Evolutionary conservation across 306 rosid species (phyloP), one percentile per base, ranked within the genome.

Genomic region (Acacia melanoxylon): DNA sequence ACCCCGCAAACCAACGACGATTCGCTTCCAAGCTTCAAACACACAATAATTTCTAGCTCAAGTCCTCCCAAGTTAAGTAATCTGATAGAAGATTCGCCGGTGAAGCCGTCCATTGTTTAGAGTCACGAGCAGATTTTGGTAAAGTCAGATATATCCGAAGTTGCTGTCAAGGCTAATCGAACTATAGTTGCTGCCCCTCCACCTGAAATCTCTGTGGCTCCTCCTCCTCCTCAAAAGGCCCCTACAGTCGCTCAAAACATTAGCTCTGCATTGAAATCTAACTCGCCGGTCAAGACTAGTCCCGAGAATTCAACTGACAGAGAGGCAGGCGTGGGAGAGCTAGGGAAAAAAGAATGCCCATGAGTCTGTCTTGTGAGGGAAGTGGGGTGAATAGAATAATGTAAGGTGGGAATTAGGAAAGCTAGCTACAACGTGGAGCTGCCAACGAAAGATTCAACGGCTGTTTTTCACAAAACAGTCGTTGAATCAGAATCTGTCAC

Each of bases 111-210:
- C 17, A 51, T 41, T 14, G 35, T 22, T 41, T 40, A 69, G 44
- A 85, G 77, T 42, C 75, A 59, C 13, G 79, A 89, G 19, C 81
- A 65, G 51, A 65, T 54, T 66, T 12, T 68, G 6, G 27, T 12
- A 6, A 75, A 76, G 37, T 52, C 83, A 15, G 79, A 19, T 44
- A 45, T 24, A 42, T 71, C 24, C 8, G 72, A 75, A 76, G 58
- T 31, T 31, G 1, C 42, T 16, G 27, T 59, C 66, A 84, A 77
- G 52, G 22, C 75, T 16, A 89, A 90, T 82, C 91, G 59, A 82
- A 85, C 92, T 58, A 35, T 70, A 31, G 41, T 19, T 44, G 74
- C 29, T 51, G 54, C 59, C 24, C 54, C 58, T 25, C 48, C 81
- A 44, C 46, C 77, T 4, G 59, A 78, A 29, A 65, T 81, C 51